phyloP scores from a whole-genome alignment of 345 rosid species.

The Rhizophora mangle region DNA sequence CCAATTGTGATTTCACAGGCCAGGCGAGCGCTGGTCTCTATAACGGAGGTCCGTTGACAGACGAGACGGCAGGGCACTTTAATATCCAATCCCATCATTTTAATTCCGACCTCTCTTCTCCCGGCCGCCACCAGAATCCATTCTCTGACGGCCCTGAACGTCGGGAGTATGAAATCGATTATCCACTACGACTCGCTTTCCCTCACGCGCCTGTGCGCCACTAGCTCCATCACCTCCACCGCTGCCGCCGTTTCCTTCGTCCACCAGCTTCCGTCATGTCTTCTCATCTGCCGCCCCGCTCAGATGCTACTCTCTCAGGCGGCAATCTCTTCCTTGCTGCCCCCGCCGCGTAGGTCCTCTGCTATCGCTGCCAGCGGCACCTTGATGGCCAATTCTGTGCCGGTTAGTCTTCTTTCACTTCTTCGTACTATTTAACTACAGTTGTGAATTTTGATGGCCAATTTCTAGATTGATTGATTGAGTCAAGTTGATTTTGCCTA shows the following conservation, averaged over 20 bases:
- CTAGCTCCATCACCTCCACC: slow-evolving; percentile 17
- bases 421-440: background rate
- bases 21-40: too few species aligned
- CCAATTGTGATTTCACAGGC: too few species aligned
- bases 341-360: slow-evolving; percentile 28
- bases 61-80: too few species aligned
- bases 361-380: slow-evolving; percentile 36
- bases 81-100: background rate
- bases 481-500: background rate
- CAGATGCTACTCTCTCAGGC: slow-evolving; percentile 12
- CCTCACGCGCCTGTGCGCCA: slow-evolving; percentile 35
- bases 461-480: background rate
- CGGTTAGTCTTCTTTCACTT: slow-evolving; percentile 40
- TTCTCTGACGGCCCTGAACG: background rate
- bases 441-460: background rate
- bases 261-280: slow-evolving; percentile 31
- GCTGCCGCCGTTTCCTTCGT: slow-evolving; percentile 7
- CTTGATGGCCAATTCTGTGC: slow-evolving; percentile 49
- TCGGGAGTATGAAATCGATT: slow-evolving; percentile 42
- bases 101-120: too few species aligned
- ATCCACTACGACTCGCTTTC: slow-evolving; percentile 27
- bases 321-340: slow-evolving; percentile 15
- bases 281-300: slow-evolving; percentile 26
- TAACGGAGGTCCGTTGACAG: too few species aligned
- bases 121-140: too few species aligned